A percentile compares a stretch with the other conserved stretches of the same genome.
These are phyloP conservation scores for Rickenella mellea DNA, from an alignment of 768 basidiomycete species.

Conservation along the genomic window DNA sequence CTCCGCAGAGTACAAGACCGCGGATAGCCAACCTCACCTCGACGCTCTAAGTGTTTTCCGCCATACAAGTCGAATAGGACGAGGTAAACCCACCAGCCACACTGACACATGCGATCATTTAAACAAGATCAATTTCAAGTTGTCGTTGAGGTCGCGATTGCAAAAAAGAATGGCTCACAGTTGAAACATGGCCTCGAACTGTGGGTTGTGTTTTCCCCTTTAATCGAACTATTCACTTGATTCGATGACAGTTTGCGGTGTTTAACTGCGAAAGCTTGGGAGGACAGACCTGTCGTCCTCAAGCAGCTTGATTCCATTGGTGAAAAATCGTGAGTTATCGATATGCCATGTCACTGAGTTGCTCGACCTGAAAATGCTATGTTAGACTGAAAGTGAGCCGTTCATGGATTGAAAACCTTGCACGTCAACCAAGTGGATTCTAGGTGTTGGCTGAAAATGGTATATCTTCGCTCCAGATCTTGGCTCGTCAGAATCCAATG, in stretches of 20 bases:
- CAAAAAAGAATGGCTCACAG: conserved; percentile 54
- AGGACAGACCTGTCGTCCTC: conserved; percentile 75
- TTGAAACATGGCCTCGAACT: conserved; percentile 70
- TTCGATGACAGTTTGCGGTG: conserved; percentile 62
- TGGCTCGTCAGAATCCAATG: conserved; percentile 47
- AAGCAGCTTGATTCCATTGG: conserved; percentile 87
- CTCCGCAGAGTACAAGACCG: conserved; percentile 55
- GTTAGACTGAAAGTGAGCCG: conserved; percentile 14
- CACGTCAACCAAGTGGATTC: conserved; percentile 5
- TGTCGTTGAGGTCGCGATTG: conserved; percentile 66
- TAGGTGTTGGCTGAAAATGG: conserved; percentile 72
- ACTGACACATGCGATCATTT: conserved; percentile 3
- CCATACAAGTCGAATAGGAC: conserved; percentile 66
- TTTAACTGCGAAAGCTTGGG: conserved; percentile 83
- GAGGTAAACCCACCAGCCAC: conserved; percentile 36
- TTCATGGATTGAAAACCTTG: not conserved
- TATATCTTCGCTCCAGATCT: conserved; percentile 47
- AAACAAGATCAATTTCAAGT: conserved; percentile 31
- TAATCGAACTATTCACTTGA: too few species aligned
- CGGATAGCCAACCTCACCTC: conserved; percentile 62
- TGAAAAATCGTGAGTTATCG: conserved; percentile 68
- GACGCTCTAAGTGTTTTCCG: conserved; percentile 67
- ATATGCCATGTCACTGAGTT: not conserved
- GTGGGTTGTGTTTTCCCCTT: conserved; percentile 28
- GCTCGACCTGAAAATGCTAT: conserved; percentile 12